Evolutionary conservation across 768 basidiomycete species (phyloP).

Genomic region (Daedalea quercina): DNA sequence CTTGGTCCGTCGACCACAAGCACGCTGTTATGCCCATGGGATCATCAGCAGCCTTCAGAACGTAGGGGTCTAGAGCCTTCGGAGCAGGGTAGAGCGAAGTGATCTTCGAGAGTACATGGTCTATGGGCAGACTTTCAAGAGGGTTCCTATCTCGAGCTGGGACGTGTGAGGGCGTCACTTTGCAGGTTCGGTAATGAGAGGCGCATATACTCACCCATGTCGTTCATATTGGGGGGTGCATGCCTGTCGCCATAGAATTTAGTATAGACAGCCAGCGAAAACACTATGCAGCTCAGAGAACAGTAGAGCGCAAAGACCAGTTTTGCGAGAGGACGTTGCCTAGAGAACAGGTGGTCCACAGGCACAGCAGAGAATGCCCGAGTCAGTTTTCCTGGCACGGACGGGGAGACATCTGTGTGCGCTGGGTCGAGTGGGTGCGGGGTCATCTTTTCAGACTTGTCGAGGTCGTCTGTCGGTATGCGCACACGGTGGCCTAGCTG

Average conservation of each 20-base stretch:
- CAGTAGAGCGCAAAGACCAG: slow-evolving; percentile 8
- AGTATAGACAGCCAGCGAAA: slow-evolving; percentile 6
- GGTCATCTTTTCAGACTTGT: background rate
- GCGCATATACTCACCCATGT: background rate
- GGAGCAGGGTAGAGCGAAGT: slow-evolving; percentile 19
- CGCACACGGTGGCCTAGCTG: background rate
- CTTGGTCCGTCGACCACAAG: slow-evolving; percentile 37
- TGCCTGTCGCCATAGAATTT: background rate
- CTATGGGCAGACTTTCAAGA: slow-evolving; percentile 10
- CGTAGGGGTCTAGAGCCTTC: slow-evolving; percentile 12
- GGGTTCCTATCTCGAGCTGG: background rate
- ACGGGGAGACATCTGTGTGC: background rate
- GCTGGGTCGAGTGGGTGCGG: background rate
- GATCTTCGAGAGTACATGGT: slow-evolving; percentile 19
- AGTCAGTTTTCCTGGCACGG: background rate
- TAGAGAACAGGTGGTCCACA: background rate
- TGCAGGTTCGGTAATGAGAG: background rate
- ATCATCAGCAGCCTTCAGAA: slow-evolving; percentile 9
- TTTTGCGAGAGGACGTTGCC: background rate
- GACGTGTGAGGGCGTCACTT: background rate
- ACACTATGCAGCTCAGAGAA: slow-evolving; percentile 3
- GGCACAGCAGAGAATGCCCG: background rate
- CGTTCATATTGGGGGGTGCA: background rate
- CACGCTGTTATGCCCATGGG: slow-evolving; percentile 36
- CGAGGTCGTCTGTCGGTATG: background rate